These are phyloP conservation scores for Juglanconis sp. DNA, from an alignment of 2,329 filamentous ascomycete species.

Conservation along the genomic window DNA sequence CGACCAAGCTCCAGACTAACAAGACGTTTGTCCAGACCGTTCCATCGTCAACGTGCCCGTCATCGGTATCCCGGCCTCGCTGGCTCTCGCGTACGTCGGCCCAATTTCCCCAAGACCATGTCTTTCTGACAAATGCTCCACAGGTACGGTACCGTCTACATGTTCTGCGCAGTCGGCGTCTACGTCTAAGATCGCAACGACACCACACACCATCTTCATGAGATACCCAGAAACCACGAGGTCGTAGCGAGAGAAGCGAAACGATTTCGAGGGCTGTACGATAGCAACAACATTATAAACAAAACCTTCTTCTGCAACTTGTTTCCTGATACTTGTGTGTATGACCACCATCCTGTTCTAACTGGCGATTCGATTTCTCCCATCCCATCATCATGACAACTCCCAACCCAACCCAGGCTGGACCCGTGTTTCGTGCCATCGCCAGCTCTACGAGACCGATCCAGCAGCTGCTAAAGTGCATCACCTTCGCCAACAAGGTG, in stretches of 20 bases:
- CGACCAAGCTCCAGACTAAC: constrained; percentile 15
- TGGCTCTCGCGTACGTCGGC: constrained; percentile 78
- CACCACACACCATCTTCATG: constrained; percentile 14
- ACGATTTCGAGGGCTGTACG: constrained; percentile 32
- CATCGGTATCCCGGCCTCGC: constrained; percentile 80
- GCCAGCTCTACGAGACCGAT: constrained; percentile 76
- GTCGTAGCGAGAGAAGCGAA: constrained; percentile 10
- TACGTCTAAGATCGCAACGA: constrained; percentile 73
- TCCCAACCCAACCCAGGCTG: constrained; percentile 6
- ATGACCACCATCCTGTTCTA: constrained; percentile 11
- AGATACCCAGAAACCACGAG: constrained; percentile 20
- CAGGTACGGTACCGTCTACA: constrained; percentile 92
- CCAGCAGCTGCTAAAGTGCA: constrained; percentile 59
- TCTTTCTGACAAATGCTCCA: constrained; percentile 1
- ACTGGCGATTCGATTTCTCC: not conserved
- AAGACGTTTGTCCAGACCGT: constrained; percentile 60
- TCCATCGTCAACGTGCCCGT: constrained; percentile 73
- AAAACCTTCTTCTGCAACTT: constrained; percentile 22
- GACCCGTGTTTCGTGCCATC: constrained; percentile 68
- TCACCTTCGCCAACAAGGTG: constrained; percentile 56
- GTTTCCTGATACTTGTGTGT: constrained; percentile 12
- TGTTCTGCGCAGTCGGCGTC: constrained; percentile 98
- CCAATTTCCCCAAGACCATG: not conserved
- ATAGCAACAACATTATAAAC: constrained; percentile 32
- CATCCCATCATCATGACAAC: constrained; percentile 11